Base-by-base conservation (phyloP, 202 grass and related monocot species). In the Carex sylvatica region DNA sequence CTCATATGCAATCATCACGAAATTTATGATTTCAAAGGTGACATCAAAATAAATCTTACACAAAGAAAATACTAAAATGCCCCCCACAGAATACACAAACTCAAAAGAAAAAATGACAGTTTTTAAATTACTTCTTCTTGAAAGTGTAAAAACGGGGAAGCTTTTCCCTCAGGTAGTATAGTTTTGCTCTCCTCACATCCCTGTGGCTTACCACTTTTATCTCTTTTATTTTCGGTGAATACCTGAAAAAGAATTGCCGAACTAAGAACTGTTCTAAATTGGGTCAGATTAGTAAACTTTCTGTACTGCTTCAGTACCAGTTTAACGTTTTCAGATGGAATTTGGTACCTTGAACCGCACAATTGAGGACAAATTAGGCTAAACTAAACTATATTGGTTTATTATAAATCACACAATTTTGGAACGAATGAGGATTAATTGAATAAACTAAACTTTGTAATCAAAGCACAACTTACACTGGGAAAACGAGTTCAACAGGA, bases 131-230 rank as follows among this genome's bases (percentile, higher is more conserved):
- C 85, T 88, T 86, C 91, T 90, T 95, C 89, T 99, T 99, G 93
- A 99, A 96, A 54, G 97, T 99, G 30, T 91, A 96, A 83, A 99
- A 85, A 70, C 97, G 93, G 38, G 93, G 97, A 81, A 99, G 97
- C 83, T 96, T 96, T 71, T 93, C 74, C 82, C 92, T 93, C 84
- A 96, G 85, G 82, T 99, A 99, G 82, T 92, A 99, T 67, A 99
- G 70, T 69, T 94, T 99, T 80, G 93, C 97, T 87, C 97, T 93
- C 74, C 93, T 93, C 78, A 99, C 97, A 82, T 99, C 95, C 81
- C 89, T 96, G 87, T 92, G 97, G 60, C 73, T 96, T 30, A 99
- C 91, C 44, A 99, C 89, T 85, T 89, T 99, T 64, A 99, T 99
- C 76, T 99, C 97, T 84, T 99, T 99, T 26, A 99, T 99, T 72